Base-by-base conservation (phyloP, 257 asterid genomes). In the Forsythia suspensa region DNA sequence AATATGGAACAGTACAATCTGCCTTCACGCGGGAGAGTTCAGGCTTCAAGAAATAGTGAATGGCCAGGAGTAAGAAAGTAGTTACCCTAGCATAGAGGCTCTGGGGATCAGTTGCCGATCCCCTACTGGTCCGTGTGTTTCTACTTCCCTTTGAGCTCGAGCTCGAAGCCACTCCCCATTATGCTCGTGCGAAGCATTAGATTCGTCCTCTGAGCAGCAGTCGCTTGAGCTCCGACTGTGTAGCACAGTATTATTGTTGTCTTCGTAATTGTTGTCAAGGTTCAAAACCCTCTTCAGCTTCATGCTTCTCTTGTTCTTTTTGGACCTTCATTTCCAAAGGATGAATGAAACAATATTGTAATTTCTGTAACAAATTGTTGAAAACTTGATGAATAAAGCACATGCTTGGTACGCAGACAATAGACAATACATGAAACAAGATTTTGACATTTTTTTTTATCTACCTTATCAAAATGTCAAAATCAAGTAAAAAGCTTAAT, bases 51-150 rank as follows among this genome's bases (percentile, higher is more conserved):
- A 46, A 46, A 42, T 43, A 73, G 24, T 70, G 73, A 29, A 52
- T 38, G 16, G 13, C 55, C 16, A 12, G 36, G 38, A 11, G 5
- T 37, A 39, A 4, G 72, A n/a, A 42, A 55, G 43, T 76, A 71
- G 21, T 74, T 85, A 88, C 92, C 92, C 90, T 84, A 9, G 92
- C 90, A 72, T 86, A 86, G 77, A 86, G 86, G 90, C 92, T 88
- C 71, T 88, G 92, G 5, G 92, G 92, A 77, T 88, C 92, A 4
- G 90, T 88, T 4, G 92, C 92, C 5, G 92, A 86, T n/a, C 90
- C 92, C 61, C 89, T 63, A 52, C 83, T 80, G 15, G 89, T 87
- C 67, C 87, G 73, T 21, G 85, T 46, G 70, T 82, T 84, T 29
- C 79, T 80, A 39, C 70, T 69, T 5, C 79, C 77, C 76, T 74